These are phyloP conservation scores for Prinsepia uniflora DNA, from an alignment of 306 rosid species.

Conservation along the genomic window DNA sequence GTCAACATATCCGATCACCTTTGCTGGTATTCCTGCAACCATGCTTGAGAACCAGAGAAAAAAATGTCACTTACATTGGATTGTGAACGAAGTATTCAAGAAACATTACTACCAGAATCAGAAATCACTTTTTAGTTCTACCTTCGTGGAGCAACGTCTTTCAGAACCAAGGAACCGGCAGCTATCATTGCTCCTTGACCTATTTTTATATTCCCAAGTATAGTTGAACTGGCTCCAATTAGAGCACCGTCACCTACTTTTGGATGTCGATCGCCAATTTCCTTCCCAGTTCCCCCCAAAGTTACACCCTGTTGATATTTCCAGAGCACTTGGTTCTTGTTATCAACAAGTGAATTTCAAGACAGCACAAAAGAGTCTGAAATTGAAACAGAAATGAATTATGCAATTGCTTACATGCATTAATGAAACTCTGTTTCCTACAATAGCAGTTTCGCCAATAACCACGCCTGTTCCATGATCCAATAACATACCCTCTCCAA, in stretches of 20 bases:
- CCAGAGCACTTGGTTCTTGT: neutral
- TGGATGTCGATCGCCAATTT: slow-evolving; percentile 84
- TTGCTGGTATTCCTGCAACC: slow-evolving; percentile 88
- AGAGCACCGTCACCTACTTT: slow-evolving; percentile 89
- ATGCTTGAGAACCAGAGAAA: slow-evolving; percentile 44
- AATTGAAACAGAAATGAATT: slow-evolving; percentile 14
- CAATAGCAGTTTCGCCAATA: slow-evolving; percentile 93
- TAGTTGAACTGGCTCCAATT: slow-evolving; percentile 77
- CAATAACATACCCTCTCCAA: slow-evolving; percentile 93
- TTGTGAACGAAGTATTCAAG: neutral
- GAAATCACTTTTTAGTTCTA: slow-evolving; percentile 38
- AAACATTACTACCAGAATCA: neutral
- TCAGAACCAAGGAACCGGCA: slow-evolving; percentile 83
- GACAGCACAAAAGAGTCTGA: neutral
- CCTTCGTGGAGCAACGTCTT: slow-evolving; percentile 78
- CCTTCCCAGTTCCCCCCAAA: slow-evolving; percentile 91
- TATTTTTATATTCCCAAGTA: slow-evolving; percentile 82
- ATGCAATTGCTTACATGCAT: slow-evolving; percentile 74
- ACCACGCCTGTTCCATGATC: slow-evolving; percentile 96
- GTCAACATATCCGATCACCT: slow-evolving; percentile 57
- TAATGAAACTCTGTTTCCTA: slow-evolving; percentile 91
- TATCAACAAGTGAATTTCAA: neutral
- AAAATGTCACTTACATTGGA: slow-evolving; percentile 13
- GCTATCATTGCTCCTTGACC: slow-evolving; percentile 89
- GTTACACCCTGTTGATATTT: slow-evolving; percentile 68